These are phyloP conservation scores for Nadsonia starkeyi-henricii DNA, from an alignment of 1,139 yeast genomes.

Conservation along the genomic window DNA sequence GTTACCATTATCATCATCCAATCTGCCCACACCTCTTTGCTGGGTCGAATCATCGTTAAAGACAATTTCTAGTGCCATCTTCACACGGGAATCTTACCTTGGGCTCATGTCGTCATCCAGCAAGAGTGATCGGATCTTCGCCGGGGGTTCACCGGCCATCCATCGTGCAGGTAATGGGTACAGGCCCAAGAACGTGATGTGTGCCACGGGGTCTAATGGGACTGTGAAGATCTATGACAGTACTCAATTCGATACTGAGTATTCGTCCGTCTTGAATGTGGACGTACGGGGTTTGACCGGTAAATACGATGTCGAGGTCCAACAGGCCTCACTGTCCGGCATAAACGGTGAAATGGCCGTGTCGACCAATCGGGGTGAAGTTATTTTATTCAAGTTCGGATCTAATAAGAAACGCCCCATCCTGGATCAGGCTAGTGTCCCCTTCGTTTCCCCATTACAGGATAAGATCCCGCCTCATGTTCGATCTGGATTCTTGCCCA, in stretches of 20 bases:
- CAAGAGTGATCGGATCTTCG: slow-evolving; percentile 29
- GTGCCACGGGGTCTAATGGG: slow-evolving; percentile 78
- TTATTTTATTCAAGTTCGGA: slow-evolving; percentile 64
- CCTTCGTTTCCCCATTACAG: slow-evolving; percentile 17
- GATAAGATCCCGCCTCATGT: slow-evolving; percentile 29
- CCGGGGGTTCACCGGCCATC: slow-evolving; percentile 66
- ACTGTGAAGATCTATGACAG: slow-evolving; percentile 69
- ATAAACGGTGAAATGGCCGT: slow-evolving; percentile 66
- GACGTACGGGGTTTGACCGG: slow-evolving; percentile 26
- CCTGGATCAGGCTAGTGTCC: slow-evolving; percentile 4
- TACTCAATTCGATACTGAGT: slow-evolving; percentile 28
- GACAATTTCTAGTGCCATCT: slow-evolving; percentile 35
- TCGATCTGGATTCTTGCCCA: slow-evolving; percentile 61
- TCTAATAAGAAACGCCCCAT: slow-evolving; percentile 27
- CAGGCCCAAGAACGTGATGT: slow-evolving; percentile 48
- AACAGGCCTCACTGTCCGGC: slow-evolving; percentile 58
- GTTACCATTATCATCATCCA: slow-evolving; percentile 36
- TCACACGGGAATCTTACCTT: slow-evolving; percentile 57
- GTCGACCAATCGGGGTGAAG: slow-evolving; percentile 57
- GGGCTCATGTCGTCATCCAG: slow-evolving; percentile 44
- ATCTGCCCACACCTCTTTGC: slow-evolving; percentile 66
- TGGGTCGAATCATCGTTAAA: slow-evolving; percentile 71
- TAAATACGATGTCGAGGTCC: slow-evolving; percentile 33
- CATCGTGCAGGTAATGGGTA: slow-evolving; percentile 37
- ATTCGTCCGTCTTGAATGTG: neutral